phyloP scores from a whole-genome alignment of 2,329 filamentous ascomycete species.

The Aspergillus unguis region DNA sequence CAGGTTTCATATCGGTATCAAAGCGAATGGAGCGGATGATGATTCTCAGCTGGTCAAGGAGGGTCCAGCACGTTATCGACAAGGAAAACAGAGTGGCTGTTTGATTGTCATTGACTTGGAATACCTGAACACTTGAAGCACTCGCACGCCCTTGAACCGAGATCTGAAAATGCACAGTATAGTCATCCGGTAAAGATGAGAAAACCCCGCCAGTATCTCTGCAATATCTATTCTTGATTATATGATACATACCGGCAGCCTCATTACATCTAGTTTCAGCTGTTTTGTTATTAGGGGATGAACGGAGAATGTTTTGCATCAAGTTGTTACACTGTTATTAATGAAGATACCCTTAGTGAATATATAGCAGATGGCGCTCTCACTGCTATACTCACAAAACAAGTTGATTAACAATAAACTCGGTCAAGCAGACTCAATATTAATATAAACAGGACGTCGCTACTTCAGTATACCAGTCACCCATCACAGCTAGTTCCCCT shows the following conservation, averaged over 20 bases:
- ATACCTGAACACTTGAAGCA: constrained; percentile 21
- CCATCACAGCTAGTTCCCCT: neutral
- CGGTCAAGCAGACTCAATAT: no score
- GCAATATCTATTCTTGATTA: neutral
- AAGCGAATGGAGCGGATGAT: constrained; percentile 23
- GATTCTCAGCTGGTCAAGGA: constrained; percentile 17
- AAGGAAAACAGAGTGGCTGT: no score
- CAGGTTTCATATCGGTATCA: constrained; percentile 25
- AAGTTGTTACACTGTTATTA: no score
- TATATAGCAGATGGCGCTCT: no score
- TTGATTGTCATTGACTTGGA: constrained; percentile 28
- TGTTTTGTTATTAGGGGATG: no score
- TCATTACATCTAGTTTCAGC: no score
- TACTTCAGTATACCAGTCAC: neutral
- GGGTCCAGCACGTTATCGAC: constrained; percentile 17
- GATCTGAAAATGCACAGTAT: constrained; percentile 13
- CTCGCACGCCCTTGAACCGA: constrained; percentile 16
- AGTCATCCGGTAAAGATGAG: neutral
- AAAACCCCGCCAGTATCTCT: neutral
- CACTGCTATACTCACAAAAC: no score
- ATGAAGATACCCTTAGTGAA: no score
- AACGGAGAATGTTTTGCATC: no score
- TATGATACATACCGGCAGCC: no score
- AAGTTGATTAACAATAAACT: no score
- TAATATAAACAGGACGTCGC: no score